Base-by-base conservation (phyloP, 306 rosid species). In the Comarum palustre region DNA sequence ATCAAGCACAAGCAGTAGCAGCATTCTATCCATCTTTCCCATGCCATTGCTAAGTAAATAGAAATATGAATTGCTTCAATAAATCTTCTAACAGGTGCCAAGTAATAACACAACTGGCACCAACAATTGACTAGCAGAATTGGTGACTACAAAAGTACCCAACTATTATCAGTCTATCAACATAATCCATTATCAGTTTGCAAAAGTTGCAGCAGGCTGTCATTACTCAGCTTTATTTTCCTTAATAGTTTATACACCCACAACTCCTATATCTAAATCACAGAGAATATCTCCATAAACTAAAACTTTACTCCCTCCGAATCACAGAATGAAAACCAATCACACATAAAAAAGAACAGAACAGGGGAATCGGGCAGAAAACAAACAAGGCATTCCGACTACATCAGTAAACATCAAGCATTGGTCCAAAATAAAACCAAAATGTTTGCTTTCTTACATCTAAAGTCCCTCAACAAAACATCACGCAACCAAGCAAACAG, bases 121-220 rank as follows among this genome's bases (percentile, higher is more conserved):
- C 12, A 48, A 12, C 19, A 68, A 68, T 12, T 19, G 60, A 48
- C 31, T 25, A 68, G 38, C 38, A 66, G 71, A 66, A 66, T 42
- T 42, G n/a, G 47, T 9, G 39, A 22, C 20, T 32, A 43, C 52
- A 14, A 22, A 6, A 43, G 31, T 63, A 42, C 15, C 16, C 42
- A 19, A 2, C 17, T 34, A 36, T 1, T 36, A 12, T 20, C 13
- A 22, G 32, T 22, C 13, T 10, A 24, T 6, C 9, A 50, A 25
- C n/a, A 12, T 1, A 7, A 32, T 61, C 41, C 5, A 29, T 14
- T 4, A 34, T 32, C 67, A 61, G 25, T 27, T 31, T 6, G 24
- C 42, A n/a, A n/a, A 17, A 31, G 41, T 61, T 61, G 12, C 22
- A 61, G 43, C 66, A 61, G 24, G 27, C 24, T 34, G 13, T 62